Base-by-base conservation (phyloP, 116 monocot species). In the Cymodocea nodosa region DNA sequence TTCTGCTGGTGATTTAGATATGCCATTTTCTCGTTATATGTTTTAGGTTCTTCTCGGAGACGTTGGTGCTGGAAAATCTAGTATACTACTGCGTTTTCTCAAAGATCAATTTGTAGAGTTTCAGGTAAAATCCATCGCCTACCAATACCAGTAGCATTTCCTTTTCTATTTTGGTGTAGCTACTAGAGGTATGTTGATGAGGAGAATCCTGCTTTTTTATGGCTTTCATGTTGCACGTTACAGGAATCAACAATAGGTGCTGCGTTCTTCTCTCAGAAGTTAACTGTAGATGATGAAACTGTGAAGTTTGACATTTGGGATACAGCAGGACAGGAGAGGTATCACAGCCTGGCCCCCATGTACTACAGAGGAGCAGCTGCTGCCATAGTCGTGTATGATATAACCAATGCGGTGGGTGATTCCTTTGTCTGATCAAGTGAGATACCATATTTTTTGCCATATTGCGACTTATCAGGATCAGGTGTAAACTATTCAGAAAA, bases 231-330 rank as follows among this genome's bases (percentile, higher is more conserved):
- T 62, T 70, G 62, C 40, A 2, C 50, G 15, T 22, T 75, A 58
- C 40, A 92, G 92, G 87, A 92, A 70, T 92, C 92, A 23, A 92
- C 92, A 37, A 92, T 92, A 64, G 92, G 92, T 3, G 92, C 92
- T 3, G 92, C 92, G 0, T 92, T 92, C 72, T 92, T 92, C 74
- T 74, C 92, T 11, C 82, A 85, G 53, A 80, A 82, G 14, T 48
- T 87, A 48, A 73, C 84, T 0, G 76, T 82, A 4, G 81, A 82
- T 59, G 84, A 92, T 66, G 69, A 71, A 57, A 72, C 82, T n/a
- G 80, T 92, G 57, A 92, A 92, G 70, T 87, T 92, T 77, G 92
- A 92, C 61, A 92, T 92, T 19, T 91, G 87, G 87, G 91, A 91
- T 74, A 91, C 91, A 3, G 91, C 87, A 37, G 91, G 91, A 34